These are phyloP conservation scores for Gynostemma pentaphyllum DNA, from an alignment of 306 rosid genomes.

Conservation along the genomic window DNA sequence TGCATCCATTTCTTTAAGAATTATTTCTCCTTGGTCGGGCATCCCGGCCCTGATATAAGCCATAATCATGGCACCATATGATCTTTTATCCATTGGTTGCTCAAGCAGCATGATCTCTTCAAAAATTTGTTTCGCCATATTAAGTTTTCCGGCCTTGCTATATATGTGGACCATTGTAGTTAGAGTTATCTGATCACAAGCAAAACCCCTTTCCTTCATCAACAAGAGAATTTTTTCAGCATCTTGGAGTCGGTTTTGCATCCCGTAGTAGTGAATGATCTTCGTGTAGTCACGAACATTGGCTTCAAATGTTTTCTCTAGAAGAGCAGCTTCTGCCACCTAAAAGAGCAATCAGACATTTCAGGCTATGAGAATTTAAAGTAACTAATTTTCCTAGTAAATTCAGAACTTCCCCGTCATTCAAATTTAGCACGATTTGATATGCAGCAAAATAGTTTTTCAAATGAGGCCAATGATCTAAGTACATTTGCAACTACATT, in stretches of 20 bases:
- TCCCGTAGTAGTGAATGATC: slow-evolving; percentile 60
- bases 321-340: slow-evolving; percentile 72
- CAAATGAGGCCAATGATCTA: neutral
- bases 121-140: slow-evolving; percentile 51
- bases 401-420: neutral
- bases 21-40: slow-evolving; percentile 52
- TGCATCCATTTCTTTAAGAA: slow-evolving; percentile 63
- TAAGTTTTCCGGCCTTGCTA: slow-evolving; percentile 67
- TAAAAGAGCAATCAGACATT: slow-evolving; percentile 17
- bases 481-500: neutral
- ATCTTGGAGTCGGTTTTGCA: slow-evolving; percentile 40
- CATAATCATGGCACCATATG: slow-evolving; percentile 81
- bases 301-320: slow-evolving; percentile 64
- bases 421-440: neutral
- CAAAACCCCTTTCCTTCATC: slow-evolving; percentile 57
- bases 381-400: neutral
- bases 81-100: slow-evolving; percentile 57
- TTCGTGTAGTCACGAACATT: slow-evolving; percentile 69
- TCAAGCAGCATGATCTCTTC: slow-evolving; percentile 75
- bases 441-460: neutral
- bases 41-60: slow-evolving; percentile 74
- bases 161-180: slow-evolving; percentile 73
- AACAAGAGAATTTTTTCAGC: slow-evolving; percentile 45
- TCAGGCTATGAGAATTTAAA: neutral
- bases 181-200: slow-evolving; percentile 66